Base-by-base conservation (phyloP, 1,139 yeast species). In the Torulaspora pretoriensis region DNA sequence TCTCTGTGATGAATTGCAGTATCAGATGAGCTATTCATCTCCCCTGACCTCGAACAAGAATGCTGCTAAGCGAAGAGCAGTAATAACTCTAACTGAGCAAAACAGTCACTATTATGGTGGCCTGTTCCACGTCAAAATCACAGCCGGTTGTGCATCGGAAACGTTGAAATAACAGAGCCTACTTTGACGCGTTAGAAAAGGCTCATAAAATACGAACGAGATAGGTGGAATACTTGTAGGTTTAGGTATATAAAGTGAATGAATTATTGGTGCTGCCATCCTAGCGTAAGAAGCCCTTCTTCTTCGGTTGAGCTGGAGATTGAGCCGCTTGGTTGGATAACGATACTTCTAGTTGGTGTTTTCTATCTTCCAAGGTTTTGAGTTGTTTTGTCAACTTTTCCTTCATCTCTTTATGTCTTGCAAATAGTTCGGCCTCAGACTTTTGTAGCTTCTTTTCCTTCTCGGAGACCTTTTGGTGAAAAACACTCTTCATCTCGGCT, bases 381-480 rank as follows among this genome's bases (percentile, higher is more conserved):
- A 92, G 81, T 69, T 90, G 97, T 67, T 85, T 85, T 56, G 85
- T 76, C 64, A 92, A 77, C 68, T 87, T 88, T 63, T 90, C 97
- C 72, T 92, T 90, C 94, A 92, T 89, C 67, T 92, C 97, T 68
- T 88, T 87, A 70, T 94, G 98, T 68, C 95, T 82, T 32, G 95
- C 80, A 67, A 92, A 92, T 63, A 94, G 78, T 69, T 94, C 98
- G 47, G 96, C 95, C 71, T 94, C 98, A 40, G 97, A 88, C 71
- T 90, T 87, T 73, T 90, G 96, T 66, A 94, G 79, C 72, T 90
- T 90, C 76, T 89, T 87, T 69, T 94, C 99, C 81, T 94, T 94
- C 70, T 90, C 97, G 48, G 85, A 75, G 31, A 94, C 98, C 73
- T 92, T 94, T 65, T 87, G 95, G 70, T 90, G 96, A 80, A 94